Evolutionary conservation across 345 rosid species (phyloP), one percentile per base, ranked within the genome.

Genomic region (Lepidium africanum): DNA sequence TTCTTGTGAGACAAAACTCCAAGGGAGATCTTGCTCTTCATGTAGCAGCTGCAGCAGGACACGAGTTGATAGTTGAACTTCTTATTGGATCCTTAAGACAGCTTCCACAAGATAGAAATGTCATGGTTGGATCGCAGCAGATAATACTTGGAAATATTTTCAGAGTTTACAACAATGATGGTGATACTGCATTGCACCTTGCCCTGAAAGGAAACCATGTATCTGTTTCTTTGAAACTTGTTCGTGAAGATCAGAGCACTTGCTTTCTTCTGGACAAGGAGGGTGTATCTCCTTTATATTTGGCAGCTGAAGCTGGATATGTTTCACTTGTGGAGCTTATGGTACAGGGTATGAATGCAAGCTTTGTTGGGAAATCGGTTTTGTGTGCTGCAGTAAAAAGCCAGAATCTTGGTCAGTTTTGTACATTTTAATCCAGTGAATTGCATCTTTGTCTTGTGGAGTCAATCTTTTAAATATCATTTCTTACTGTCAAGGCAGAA

Each of bases 1-100:
- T 69, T 57, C 3, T 69, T 0, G 51, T 57, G 59, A 69, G 59
- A 59, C 30, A 23, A 13, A 72, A 50, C 38, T 25, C 5, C 53
- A 14, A 68, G 25, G 75, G 79, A 12, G 32, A 67, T 15, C 74
- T 66, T 63, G 48, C 73, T 15, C 75, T 79, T 33, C 77, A 79
- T 40, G 38, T 63, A 9, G 77, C 77, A 7, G 75, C 75, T 38
- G 46, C 19, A 14, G 40, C 69, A 7, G 70, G 75, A 42, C 65
- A 58, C 14, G 33, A 17, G 17, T 6, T 42, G 27, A 70, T 68
- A 10, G 50, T 60, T 12, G 42, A 43, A 7, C 30, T 10, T 54
- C 71, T 75, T 2, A 5, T 46, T 55, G 36, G 16, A 4, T 27
- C 21, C 14, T 42, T 43, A 15, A 59, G 71, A 19, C 14, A n/a